A percentile compares a stretch with the other conserved stretches of the same genome.
Evolutionary conservation across 805 yeast genomes (phyloP).

Genomic region (Candida parachauliodes): DNA sequence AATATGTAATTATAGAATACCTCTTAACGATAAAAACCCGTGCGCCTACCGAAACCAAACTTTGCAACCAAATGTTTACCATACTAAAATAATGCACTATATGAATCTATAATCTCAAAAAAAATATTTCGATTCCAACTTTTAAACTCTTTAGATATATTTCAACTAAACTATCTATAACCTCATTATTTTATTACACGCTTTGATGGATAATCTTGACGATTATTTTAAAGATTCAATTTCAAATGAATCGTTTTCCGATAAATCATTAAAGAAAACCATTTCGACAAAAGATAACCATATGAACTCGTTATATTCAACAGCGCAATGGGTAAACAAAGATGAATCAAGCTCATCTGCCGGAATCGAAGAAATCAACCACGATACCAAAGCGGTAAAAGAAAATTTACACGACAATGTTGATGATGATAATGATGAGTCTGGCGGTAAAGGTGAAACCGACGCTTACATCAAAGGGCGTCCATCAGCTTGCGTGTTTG

Average conservation of each 20-base stretch:
- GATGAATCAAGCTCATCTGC: constrained; percentile 6
- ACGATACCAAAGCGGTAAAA: neutral
- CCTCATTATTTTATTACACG: neutral
- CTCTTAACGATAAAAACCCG: no score
- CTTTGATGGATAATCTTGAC: constrained; percentile 1
- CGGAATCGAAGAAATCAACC: neutral
- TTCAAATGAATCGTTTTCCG: constrained; percentile 6
- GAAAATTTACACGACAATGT: no score
- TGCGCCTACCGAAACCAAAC: neutral
- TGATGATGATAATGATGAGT: neutral
- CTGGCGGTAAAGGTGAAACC: constrained; percentile 3
- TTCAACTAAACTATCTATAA: no score
- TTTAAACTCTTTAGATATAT: no score
- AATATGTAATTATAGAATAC: no score
- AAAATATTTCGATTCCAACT: no score
- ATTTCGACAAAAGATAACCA: constrained; percentile 4
- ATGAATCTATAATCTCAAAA: neutral
- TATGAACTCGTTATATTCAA: constrained; percentile 10
- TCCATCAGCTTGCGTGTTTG: constrained; percentile 86
- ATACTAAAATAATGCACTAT: neutral
- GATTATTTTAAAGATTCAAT: constrained; percentile 1
- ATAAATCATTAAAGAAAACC: constrained; percentile 5
- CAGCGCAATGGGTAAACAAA: constrained; percentile 1
- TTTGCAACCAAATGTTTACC: neutral
- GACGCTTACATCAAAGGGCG: constrained; percentile 40